Evolutionary conservation across 2,329 filamentous ascomycete species (phyloP).

Genomic region (Stachybotrys chartarum): DNA sequence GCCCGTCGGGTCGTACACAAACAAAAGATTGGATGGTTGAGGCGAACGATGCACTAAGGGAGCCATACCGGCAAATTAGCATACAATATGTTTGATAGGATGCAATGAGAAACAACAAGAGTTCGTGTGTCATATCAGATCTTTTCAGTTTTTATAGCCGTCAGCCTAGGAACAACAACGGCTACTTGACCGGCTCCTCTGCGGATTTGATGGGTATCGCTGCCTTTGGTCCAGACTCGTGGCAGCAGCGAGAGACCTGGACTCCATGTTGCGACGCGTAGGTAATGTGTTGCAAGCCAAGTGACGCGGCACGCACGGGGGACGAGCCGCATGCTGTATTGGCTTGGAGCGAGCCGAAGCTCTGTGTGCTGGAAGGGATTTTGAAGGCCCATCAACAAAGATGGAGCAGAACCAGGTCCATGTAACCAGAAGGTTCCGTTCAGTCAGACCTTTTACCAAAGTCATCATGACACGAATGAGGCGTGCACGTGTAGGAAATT

Average conservation of each 20-base stretch:
- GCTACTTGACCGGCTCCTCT: slow-evolving; percentile 27
- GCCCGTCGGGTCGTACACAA: no score
- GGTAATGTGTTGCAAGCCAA: slow-evolving; percentile 9
- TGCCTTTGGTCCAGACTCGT: slow-evolving; percentile 53
- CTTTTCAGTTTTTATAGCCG: slow-evolving; percentile 62
- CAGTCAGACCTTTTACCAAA: slow-evolving; percentile 61
- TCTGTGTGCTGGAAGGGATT: slow-evolving; percentile 5
- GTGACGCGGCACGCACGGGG: no score
- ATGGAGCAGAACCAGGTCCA: slow-evolving; percentile 13
- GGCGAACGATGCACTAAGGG: neutral
- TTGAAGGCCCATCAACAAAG: slow-evolving; percentile 4
- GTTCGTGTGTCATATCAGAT: slow-evolving; percentile 47
- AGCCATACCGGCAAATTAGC: slow-evolving; percentile 1
- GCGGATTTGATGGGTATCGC: slow-evolving; percentile 27
- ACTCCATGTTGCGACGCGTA: slow-evolving; percentile 45
- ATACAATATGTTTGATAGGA: neutral
- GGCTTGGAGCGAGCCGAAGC: neutral
- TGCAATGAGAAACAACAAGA: slow-evolving; percentile 1
- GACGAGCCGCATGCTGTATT: no score
- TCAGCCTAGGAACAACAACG: slow-evolving; percentile 44
- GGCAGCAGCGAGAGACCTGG: slow-evolving; percentile 32
- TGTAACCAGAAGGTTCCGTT: slow-evolving; percentile 40
- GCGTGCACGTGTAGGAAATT: no score
- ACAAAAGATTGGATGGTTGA: neutral
- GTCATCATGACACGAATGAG: slow-evolving; percentile 40